phyloP scores from a whole-genome alignment of 2,329 filamentous ascomycete genomes.

The Zymoseptoria tritici region DNA sequence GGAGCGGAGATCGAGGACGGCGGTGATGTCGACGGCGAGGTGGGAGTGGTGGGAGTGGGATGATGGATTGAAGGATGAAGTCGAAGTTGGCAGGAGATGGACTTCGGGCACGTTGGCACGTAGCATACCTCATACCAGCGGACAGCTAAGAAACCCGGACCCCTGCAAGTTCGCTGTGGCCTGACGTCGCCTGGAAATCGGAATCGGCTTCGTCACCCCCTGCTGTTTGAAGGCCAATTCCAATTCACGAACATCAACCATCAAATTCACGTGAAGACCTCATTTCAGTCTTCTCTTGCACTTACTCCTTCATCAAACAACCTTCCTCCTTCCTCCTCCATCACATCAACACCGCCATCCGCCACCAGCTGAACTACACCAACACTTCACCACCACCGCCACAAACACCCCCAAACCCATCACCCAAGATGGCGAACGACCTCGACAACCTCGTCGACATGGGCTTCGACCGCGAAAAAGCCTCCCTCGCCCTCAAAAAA shows the following conservation, averaged over 20 bases:
- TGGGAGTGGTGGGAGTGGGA: not conserved
- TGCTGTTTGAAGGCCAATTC: too few relatives aligned
- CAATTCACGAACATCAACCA: not conserved
- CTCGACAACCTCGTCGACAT: constrained; percentile 56
- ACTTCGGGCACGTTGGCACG: not conserved
- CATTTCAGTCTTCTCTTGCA: not conserved
- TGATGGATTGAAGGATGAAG: not conserved
- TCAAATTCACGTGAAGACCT: not conserved
- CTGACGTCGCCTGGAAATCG: too few relatives aligned
- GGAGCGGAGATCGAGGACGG: not conserved
- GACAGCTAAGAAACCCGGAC: not conserved
- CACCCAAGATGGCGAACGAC: constrained; percentile 43
- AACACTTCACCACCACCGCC: not conserved
- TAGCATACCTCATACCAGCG: not conserved
- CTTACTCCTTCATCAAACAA: not conserved
- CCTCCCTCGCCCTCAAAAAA: constrained; percentile 77
- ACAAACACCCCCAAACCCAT: not conserved
- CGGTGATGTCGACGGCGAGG: not conserved
- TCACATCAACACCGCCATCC: not conserved
- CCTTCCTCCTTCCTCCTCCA: not conserved
- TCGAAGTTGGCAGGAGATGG: not conserved
- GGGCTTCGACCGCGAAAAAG: constrained; percentile 76
- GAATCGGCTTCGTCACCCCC: not conserved
- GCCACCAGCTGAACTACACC: not conserved
- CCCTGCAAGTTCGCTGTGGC: too few relatives aligned